Evolutionary conservation across 2,329 filamentous ascomycete species (phyloP).

Genomic region (Knufia petricola): DNA sequence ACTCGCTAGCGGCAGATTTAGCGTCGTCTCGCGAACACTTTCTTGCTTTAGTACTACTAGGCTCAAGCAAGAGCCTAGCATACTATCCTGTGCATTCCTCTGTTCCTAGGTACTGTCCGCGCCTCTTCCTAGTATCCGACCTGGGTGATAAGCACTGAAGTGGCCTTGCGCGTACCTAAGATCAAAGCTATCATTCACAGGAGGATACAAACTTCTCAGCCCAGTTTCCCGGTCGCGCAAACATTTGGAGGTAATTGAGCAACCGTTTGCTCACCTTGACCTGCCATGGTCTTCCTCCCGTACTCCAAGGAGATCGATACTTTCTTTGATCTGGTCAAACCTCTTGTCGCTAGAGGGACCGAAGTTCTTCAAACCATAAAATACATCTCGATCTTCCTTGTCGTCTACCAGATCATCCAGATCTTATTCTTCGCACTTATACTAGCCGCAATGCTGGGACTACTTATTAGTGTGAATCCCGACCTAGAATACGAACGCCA

Average conservation of each 20-base stretch:
- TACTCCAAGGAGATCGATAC: conserved; percentile 44
- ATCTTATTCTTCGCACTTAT: conserved; percentile 34
- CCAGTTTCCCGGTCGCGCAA: too few relatives aligned
- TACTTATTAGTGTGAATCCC: conserved; percentile 40
- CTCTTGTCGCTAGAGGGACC: conserved; percentile 41
- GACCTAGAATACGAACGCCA: conserved; percentile 37
- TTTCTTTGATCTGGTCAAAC: conserved; percentile 45
- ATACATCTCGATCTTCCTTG: conserved; percentile 41
- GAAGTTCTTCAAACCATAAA: conserved; percentile 41
- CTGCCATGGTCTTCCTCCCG: conserved; percentile 43
- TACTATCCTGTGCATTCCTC: too few relatives aligned
- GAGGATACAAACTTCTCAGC: too few relatives aligned
- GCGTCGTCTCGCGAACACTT: too few relatives aligned
- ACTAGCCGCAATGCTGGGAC: conserved; percentile 29
- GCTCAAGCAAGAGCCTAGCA: neutral
- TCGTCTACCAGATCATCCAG: conserved; percentile 39
- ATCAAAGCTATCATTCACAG: too few relatives aligned
- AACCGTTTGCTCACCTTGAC: neutral
- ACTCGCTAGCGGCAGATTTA: neutral
- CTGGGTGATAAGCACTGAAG: too few relatives aligned
- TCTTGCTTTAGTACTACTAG: too few relatives aligned
- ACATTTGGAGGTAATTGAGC: neutral
- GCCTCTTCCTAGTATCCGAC: neutral
- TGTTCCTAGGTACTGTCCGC: neutral
- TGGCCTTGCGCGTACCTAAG: too few relatives aligned